These are phyloP conservation scores for Gnomoniopsis sp. DNA, from an alignment of 2,329 filamentous ascomycete genomes.

Conservation along the genomic window DNA sequence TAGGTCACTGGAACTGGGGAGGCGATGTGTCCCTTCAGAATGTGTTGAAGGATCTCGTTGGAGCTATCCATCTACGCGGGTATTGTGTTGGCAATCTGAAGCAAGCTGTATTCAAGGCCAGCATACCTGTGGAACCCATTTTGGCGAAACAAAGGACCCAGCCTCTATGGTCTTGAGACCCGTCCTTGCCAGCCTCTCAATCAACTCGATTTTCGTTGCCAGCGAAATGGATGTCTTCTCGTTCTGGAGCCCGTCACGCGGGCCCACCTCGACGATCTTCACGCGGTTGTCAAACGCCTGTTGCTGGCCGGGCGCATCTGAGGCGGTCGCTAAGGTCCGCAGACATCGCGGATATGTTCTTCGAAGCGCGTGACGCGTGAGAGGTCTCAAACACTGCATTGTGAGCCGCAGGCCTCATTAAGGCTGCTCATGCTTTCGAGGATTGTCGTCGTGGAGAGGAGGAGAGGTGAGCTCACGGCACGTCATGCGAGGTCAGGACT, in stretches of 20 bases:
- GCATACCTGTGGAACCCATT: slow-evolving; percentile 78
- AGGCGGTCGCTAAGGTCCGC: slow-evolving; percentile 39
- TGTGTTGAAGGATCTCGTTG: slow-evolving; percentile 66
- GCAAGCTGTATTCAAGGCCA: not conserved
- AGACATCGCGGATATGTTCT: slow-evolving; percentile 17
- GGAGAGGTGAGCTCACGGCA: slow-evolving; percentile 2
- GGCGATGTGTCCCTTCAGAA: slow-evolving; percentile 55
- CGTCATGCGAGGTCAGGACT: too few relatives aligned
- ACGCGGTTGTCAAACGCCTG: slow-evolving; percentile 40
- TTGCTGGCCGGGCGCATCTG: slow-evolving; percentile 20
- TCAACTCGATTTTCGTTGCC: slow-evolving; percentile 72
- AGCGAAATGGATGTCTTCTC: slow-evolving; percentile 70
- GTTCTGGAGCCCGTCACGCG: slow-evolving; percentile 84
- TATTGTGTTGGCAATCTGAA: not conserved
- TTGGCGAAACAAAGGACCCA: slow-evolving; percentile 78
- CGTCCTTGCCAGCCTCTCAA: slow-evolving; percentile 64
- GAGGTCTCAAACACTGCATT: slow-evolving; percentile 14
- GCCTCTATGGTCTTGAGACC: slow-evolving; percentile 74
- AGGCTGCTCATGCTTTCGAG: slow-evolving; percentile 5
- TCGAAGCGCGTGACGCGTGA: slow-evolving; percentile 1
- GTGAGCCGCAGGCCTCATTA: slow-evolving; percentile 10
- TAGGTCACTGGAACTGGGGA: slow-evolving; percentile 62
- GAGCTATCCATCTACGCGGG: slow-evolving; percentile 70
- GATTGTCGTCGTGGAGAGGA: not conserved
- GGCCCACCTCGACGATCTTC: slow-evolving; percentile 77